These are phyloP conservation scores for Periglandula ipomoeae DNA, from an alignment of 2,329 filamentous ascomycete species.

Conservation along the genomic window DNA sequence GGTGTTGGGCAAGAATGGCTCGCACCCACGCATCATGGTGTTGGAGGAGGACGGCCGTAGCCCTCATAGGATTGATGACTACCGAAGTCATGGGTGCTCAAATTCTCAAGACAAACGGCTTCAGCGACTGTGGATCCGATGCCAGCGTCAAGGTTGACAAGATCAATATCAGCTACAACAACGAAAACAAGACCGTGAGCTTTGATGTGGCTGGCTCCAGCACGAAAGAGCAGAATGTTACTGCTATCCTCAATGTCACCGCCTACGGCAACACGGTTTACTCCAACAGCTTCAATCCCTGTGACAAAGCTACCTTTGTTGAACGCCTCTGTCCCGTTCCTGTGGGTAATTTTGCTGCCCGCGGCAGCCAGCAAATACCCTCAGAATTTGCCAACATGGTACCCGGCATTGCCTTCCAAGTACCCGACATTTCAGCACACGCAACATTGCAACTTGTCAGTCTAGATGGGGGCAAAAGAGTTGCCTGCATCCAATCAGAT, in stretches of 20 bases:
- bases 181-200: slow-evolving; percentile 58
- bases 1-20: slow-evolving; percentile 22
- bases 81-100: slow-evolving; percentile 53
- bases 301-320: slow-evolving; percentile 56
- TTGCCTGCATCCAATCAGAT: slow-evolving; percentile 75
- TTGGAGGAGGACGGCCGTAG: slow-evolving; percentile 18
- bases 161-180: slow-evolving; percentile 72
- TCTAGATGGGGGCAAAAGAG: slow-evolving; percentile 46
- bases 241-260: slow-evolving; percentile 62
- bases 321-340: slow-evolving; percentile 79
- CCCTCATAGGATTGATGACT: slow-evolving; percentile 26
- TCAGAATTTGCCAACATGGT: slow-evolving; percentile 63
- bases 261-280: slow-evolving; percentile 83
- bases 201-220: slow-evolving; percentile 82
- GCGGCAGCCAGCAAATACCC: slow-evolving; percentile 64
- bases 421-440: slow-evolving; percentile 82
- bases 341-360: slow-evolving; percentile 61
- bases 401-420: slow-evolving; percentile 77
- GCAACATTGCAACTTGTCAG: slow-evolving; percentile 69
- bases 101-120: slow-evolving; percentile 72
- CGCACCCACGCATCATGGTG: slow-evolving; percentile 20
- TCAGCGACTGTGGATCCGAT: slow-evolving; percentile 56
- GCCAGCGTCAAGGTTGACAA: slow-evolving; percentile 58
- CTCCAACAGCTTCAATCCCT: slow-evolving; percentile 74
- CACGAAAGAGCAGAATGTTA: slow-evolving; percentile 66